A percentile compares a stretch with the other conserved stretches of the same genome.
phyloP scores from a whole-genome alignment of 2,329 filamentous ascomycete species.

The Sphaerulina vaccinii region DNA sequence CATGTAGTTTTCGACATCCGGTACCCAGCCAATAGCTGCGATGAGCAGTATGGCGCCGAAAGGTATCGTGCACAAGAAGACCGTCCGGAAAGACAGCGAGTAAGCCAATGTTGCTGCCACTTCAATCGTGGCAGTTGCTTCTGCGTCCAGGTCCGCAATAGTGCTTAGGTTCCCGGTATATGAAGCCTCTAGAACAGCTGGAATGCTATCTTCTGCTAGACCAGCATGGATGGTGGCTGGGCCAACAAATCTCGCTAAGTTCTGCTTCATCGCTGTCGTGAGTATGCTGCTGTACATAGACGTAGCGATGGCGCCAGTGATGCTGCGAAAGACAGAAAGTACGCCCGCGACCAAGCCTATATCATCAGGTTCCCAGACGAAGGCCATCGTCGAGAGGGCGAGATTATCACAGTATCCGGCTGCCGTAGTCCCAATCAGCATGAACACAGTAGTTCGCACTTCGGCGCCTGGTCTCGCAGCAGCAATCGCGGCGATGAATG shows the following conservation, averaged over 20 bases:
- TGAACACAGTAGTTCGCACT: slow-evolving; percentile 13
- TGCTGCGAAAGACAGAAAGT: slow-evolving; percentile 15
- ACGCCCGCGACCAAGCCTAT: slow-evolving; percentile 21
- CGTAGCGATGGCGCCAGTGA: slow-evolving; percentile 16
- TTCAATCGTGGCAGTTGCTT: slow-evolving; percentile 5
- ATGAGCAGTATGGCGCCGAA: slow-evolving; percentile 19
- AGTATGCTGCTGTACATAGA: slow-evolving; percentile 23
- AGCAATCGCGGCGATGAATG: slow-evolving; percentile 17
- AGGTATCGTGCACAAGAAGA: slow-evolving; percentile 20
- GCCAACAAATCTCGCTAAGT: slow-evolving; percentile 13
- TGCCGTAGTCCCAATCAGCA: slow-evolving; percentile 15
- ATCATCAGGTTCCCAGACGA: slow-evolving; percentile 23
- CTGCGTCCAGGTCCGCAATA: slow-evolving; percentile 12
- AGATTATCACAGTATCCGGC: slow-evolving; percentile 21
- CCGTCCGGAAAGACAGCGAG: slow-evolving; percentile 16
- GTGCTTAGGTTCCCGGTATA: slow-evolving; percentile 8
- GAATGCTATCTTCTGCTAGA: slow-evolving; percentile 16
- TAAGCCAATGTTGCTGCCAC: slow-evolving; percentile 16
- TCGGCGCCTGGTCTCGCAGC: slow-evolving; percentile 8
- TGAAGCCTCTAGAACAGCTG: slow-evolving; percentile 15
- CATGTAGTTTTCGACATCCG: slow-evolving; percentile 21
- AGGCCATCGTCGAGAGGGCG: slow-evolving; percentile 18
- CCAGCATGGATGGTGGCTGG: slow-evolving; percentile 15
- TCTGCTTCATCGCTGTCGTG: slow-evolving; percentile 10
- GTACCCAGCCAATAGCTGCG: slow-evolving; percentile 17